Base-by-base conservation (phyloP, 139 green algal genomes). In the Picochlorum sp. region DNA sequence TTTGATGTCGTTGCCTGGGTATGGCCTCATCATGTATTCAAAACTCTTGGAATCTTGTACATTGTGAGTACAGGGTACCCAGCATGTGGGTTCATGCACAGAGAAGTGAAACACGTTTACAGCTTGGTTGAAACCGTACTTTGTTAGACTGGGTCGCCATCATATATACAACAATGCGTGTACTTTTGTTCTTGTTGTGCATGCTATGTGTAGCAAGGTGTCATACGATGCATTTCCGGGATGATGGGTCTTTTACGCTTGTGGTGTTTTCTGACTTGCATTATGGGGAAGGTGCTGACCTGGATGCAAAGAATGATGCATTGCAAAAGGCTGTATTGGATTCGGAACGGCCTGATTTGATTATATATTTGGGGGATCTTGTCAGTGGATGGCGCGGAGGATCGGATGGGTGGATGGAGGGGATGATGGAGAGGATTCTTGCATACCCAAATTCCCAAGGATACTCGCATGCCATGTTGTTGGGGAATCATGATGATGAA, bases 401-500 rank as follows among this genome's bases (percentile, higher is more conserved):
- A n/a, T 34, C 60, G 28, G 26, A 52, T 10, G 1, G 52, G 63
- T 49, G 79, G 75, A 73, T 76, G 62, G 28, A 41, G 59, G 32
- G 18, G 51, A 32, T 52, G 58, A 23, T 82, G 63, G 57, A 26
- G n/a, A 6, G 65, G 68, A 57, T 67, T 82, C 6, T 63, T 1
- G 55, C 24, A 0, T 52, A 72, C 2, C 41, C 73, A 37, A n/a
- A 45, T 2, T 44, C 16, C 3, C 51, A 60, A 3, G 62, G 32
- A 7, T 18, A 71, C 3, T 68, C 71, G 0, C 76, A 71, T 34
- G 75, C 72, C 6, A 30, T 74, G 6, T 38, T 61, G 3, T 54
- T 82, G 6, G 74, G 74, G 18, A 81, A 81, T 44, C 74, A 81
- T 24, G 68, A 75, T 44, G 68, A 30, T 1, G 75, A 82, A 55